Percentiles rank a stretch among this genome's conserved stretches.
phyloP scores from a whole-genome alignment of 2,329 filamentous ascomycete genomes.

The Neophaeococcomyces mojaviensis region DNA sequence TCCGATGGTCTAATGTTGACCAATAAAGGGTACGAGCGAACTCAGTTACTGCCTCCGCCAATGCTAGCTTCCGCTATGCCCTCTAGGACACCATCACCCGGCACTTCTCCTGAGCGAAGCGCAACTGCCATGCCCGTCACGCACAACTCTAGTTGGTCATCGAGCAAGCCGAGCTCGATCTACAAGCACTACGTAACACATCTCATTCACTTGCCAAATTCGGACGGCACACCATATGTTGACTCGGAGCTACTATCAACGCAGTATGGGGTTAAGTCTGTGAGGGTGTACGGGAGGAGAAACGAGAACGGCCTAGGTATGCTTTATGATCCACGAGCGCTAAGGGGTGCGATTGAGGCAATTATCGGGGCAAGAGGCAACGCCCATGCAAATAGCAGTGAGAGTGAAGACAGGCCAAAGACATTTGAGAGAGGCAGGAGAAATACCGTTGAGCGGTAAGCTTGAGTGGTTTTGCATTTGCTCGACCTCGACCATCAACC shows the following conservation, averaged over 20 bases:
- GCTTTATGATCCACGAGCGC: conserved; percentile 67
- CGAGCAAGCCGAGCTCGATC: conserved; percentile 11
- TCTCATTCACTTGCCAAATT: conserved; percentile 20
- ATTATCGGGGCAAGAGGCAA: conserved; percentile 43
- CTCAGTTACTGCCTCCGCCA: background rate
- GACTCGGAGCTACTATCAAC: conserved; percentile 17
- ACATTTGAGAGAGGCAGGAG: conserved; percentile 4
- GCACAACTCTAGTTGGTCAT: background rate
- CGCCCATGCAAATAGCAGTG: background rate
- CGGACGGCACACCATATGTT: conserved; percentile 18
- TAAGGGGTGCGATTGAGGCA: conserved; percentile 68
- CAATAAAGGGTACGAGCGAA: background rate
- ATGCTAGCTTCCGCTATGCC: conserved; percentile 4
- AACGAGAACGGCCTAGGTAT: conserved; percentile 42
- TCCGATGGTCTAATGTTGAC: background rate
- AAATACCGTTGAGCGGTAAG: conserved; percentile 8
- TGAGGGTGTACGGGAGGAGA: conserved; percentile 67
- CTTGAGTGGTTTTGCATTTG: too few relatives aligned
- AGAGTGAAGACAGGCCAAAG: background rate
- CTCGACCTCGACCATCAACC: too few relatives aligned
- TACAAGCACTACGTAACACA: conserved; percentile 23
- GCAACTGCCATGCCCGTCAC: background rate
- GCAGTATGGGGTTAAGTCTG: conserved; percentile 53
- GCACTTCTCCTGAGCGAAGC: background rate
- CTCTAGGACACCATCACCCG: background rate